A percentile compares a stretch with the other conserved stretches of the same genome.
Evolutionary conservation across 2,329 filamentous ascomycete genomes (phyloP).

Genomic region (Huntiella moniliformis): DNA sequence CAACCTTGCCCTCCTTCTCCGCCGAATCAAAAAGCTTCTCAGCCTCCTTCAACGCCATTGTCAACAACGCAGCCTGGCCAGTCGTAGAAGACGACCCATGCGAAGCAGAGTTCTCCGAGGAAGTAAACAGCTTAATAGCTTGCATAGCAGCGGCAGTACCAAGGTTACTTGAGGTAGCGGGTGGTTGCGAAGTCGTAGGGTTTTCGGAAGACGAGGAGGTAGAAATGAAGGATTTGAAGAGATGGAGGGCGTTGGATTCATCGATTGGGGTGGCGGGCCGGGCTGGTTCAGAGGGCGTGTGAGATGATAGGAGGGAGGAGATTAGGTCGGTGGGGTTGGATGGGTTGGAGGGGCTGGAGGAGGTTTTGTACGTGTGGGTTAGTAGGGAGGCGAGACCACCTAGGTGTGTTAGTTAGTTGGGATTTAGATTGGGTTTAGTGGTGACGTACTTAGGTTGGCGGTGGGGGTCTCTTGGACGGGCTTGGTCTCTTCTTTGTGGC

Average conservation of each 20-base stretch:
- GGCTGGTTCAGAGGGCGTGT: conserved; percentile 26
- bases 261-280: conserved; percentile 30
- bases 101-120: conserved; percentile 27
- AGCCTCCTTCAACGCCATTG: conserved; percentile 74
- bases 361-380: conserved; percentile 6
- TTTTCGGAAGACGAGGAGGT: no score
- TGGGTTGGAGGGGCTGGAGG: conserved; percentile 12
- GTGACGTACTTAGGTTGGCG: conserved; percentile 9
- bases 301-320: conserved; percentile 30
- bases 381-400: neutral
- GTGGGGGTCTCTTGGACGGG: conserved; percentile 3
- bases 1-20: conserved; percentile 32
- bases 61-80: conserved; percentile 58
- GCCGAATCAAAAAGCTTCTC: conserved; percentile 52
- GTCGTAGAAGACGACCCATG: conserved; percentile 3
- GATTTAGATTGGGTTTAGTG: neutral
- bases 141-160: conserved; percentile 65
- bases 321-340: conserved; percentile 11
- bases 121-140: conserved; percentile 61
- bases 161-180: conserved; percentile 32
- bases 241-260: conserved; percentile 45
- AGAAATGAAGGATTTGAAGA: conserved; percentile 56
- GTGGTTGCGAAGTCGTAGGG: no score
- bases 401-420: neutral
- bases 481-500: neutral